phyloP scores from a whole-genome alignment of 495 filamentous ascomycete species.

The Lichenothelia convexa region DNA sequence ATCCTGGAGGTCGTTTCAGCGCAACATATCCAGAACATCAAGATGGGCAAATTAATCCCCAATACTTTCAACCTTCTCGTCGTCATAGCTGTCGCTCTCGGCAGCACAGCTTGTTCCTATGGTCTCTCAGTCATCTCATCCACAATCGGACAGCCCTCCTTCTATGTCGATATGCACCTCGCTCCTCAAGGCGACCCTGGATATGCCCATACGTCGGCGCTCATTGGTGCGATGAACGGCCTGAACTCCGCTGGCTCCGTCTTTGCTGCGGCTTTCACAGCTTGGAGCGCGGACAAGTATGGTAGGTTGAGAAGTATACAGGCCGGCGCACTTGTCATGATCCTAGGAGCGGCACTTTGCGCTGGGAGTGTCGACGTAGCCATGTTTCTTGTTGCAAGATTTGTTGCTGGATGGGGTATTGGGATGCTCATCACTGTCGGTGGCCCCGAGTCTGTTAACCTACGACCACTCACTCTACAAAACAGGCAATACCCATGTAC shows the following conservation, averaged over 20 bases:
- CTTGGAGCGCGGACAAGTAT: conserved; percentile 6
- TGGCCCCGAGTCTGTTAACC: neutral
- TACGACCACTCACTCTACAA: neutral
- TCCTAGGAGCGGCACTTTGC: conserved; percentile 10
- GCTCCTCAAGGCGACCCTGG: conserved; percentile 22
- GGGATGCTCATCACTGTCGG: conserved; percentile 7
- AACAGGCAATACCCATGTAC: conserved; percentile 11
- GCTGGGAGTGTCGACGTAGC: conserved; percentile 9
- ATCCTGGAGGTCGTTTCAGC: no score
- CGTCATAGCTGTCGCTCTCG: conserved; percentile 17
- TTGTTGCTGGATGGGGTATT: conserved; percentile 10
- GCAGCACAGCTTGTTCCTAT: conserved; percentile 25
- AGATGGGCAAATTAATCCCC: conserved; percentile 13
- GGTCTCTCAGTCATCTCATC: conserved; percentile 32
- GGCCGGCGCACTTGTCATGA: conserved; percentile 7
- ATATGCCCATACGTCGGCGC: conserved; percentile 28
- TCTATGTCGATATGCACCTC: conserved; percentile 29
- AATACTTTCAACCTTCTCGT: conserved; percentile 18
- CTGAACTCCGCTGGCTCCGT: conserved; percentile 23
- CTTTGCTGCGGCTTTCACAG: conserved; percentile 5
- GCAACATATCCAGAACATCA: no score
- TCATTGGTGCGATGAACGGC: conserved; percentile 31
- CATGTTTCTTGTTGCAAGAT: conserved; percentile 10
- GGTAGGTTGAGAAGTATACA: conserved; percentile 11
- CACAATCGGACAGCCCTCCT: conserved; percentile 34